Base-by-base conservation (phyloP, 306 rosid species). In the Quercus ilex region DNA sequence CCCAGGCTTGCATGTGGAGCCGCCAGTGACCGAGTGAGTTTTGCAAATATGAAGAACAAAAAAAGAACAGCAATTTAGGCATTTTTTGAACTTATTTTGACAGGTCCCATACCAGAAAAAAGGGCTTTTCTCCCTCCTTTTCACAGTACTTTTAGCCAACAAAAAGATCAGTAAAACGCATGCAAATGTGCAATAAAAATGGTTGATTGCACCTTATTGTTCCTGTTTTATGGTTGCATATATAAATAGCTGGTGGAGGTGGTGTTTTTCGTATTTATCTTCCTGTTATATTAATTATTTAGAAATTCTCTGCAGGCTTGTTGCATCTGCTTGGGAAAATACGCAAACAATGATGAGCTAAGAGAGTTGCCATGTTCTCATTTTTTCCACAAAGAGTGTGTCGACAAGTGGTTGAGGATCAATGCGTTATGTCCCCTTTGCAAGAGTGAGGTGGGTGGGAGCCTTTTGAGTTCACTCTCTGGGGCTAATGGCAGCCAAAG, bases 361-460 rank as follows among this genome's bases (percentile, higher is more conserved):
- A 87, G 92, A 82, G 97, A 94, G 82, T 75, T 94, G 90, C 92
- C 95, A 46, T 94, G 99, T 75, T 87, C 93, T 41, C 99, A 94
- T 88, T 92, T 94, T 83, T 89, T 94, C 79, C 97, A 94, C 92
- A 92, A 91, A 85, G 99, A 92, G 3, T 94, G 99, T 7, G 91
- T 94, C 41, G 99, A 94, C 82, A 94, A 91, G 83, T 94, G 99
- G 99, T 81, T 94, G 84, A 92, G 90, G 91, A 94, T 94, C 85
- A 94, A 94, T 65, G 87, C 99, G 1, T 68, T 86, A 8, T 94
- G 99, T 67, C 99, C 99, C 64, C 99, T 94, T 79, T 94, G 99
- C 90, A 94, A 94, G 87, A 85, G 67, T 65, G 97, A 88, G 68
- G 97, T 91, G 26, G 91, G 92, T 43, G 93, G 88, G 82, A 83